Conservation (phyloP, 139 green algal species). For the Volvox reticuliferus region DNA sequence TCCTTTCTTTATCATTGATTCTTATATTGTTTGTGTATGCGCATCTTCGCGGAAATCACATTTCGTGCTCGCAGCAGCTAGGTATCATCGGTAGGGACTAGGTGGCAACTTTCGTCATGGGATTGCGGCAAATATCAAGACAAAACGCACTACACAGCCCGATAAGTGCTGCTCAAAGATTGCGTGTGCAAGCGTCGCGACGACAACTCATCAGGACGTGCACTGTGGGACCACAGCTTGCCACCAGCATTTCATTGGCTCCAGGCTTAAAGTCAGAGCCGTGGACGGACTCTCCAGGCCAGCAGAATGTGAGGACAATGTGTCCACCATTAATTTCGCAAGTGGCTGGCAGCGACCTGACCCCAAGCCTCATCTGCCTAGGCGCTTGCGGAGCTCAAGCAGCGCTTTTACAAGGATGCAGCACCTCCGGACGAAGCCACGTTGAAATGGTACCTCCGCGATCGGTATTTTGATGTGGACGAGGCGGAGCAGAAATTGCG, state of each 20-base stretch:
- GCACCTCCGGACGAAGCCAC: constrained; percentile 61
- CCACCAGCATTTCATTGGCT: not conserved
- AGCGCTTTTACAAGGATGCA: not conserved
- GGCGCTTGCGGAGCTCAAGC: constrained; percentile 4
- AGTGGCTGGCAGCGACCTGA: not conserved
- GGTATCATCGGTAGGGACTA: too few species aligned
- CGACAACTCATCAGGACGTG: not conserved
- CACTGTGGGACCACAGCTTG: not conserved
- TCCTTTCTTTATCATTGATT: too few species aligned
- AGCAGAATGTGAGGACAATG: not conserved
- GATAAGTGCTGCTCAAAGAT: not conserved
- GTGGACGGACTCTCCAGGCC: not conserved
- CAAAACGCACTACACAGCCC: not conserved
- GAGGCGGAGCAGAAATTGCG: constrained; percentile 86
- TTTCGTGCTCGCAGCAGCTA: too few species aligned
- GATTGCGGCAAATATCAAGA: not conserved
- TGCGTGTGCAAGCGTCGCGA: not conserved
- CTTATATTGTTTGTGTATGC: too few species aligned
- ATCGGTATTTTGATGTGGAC: constrained; percentile 84
- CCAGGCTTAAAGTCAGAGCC: constrained; percentile 10
- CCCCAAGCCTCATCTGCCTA: not conserved
- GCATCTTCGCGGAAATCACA: too few species aligned
- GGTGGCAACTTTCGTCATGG: not conserved
- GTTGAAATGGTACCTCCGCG: constrained; percentile 84
- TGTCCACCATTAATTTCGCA: not conserved